phyloP scores from a whole-genome alignment of 2,329 filamentous ascomycete genomes.

The Alternaria triticimaculans region DNA sequence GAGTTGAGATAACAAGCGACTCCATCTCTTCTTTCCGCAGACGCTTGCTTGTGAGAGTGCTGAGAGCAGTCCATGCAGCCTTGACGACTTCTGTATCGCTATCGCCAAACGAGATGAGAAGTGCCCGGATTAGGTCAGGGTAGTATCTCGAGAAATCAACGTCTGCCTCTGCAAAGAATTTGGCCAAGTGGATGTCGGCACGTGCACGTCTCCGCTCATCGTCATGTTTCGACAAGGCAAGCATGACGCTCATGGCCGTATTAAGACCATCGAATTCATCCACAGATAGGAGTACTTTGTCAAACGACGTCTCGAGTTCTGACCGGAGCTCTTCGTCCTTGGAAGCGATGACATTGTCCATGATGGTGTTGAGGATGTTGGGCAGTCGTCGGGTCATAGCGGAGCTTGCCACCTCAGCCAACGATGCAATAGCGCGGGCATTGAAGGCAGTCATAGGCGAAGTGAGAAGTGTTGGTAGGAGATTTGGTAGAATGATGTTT shows the following conservation, averaged over 20 bases:
- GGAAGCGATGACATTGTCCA: constrained; percentile 86
- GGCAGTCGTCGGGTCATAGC: constrained; percentile 91
- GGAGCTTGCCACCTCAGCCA: constrained; percentile 87
- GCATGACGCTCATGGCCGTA: constrained; percentile 91
- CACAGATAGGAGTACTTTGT: constrained; percentile 88
- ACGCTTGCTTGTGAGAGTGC: constrained; percentile 78
- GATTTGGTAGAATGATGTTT: constrained; percentile 94
- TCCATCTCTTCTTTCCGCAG: constrained; percentile 99
- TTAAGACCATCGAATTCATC: constrained; percentile 97
- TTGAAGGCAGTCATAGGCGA: constrained; percentile 95
- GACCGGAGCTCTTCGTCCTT: constrained; percentile 74
- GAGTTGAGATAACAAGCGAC: constrained; percentile 81
- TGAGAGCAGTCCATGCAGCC: constrained; percentile 85
- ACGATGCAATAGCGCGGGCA: constrained; percentile 87
- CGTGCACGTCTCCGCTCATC: constrained; percentile 84
- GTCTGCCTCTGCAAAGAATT: constrained; percentile 80
- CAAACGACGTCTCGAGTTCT: constrained; percentile 82
- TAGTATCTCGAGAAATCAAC: constrained; percentile 96
- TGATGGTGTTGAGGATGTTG: constrained; percentile 87
- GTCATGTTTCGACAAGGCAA: constrained; percentile 87
- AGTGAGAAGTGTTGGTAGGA: constrained; percentile 90
- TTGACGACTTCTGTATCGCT: constrained; percentile 83
- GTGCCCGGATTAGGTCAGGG: constrained; percentile 87
- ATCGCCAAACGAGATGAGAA: constrained; percentile 93
- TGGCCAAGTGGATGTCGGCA: constrained; percentile 79